Conservation (phyloP, 805 yeast genomes). For the Cyberlindnera maclurae region DNA sequence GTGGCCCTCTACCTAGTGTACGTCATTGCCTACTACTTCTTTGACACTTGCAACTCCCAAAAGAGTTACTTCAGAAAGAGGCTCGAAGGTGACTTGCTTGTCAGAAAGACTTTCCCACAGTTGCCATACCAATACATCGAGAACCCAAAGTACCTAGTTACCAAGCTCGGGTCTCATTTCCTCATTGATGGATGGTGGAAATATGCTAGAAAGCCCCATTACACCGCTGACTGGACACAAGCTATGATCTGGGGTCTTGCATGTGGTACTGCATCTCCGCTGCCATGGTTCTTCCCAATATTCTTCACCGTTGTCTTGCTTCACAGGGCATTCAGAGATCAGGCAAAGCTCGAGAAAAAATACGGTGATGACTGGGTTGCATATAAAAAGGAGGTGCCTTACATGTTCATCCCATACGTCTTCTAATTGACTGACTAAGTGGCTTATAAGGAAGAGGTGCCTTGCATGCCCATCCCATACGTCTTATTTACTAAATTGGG, state of each 20-base stretch:
- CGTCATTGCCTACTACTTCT: constrained; percentile 76
- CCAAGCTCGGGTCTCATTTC: constrained; percentile 77
- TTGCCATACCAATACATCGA: constrained; percentile 77
- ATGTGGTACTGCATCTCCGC: constrained; percentile 81
- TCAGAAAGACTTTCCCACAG: constrained; percentile 89
- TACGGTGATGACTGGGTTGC: constrained; percentile 93
- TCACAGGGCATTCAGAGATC: constrained; percentile 88
- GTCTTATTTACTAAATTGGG: constrained; percentile 44
- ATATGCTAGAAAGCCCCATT: constrained; percentile 89
- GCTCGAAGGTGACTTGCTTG: constrained; percentile 68
- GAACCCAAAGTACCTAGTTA: constrained; percentile 78
- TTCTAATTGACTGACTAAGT: constrained; percentile 67
- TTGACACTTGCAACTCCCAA: constrained; percentile 93
- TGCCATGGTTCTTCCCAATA: constrained; percentile 94
- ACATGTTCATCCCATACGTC: constrained; percentile 83
- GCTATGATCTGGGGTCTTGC: constrained; percentile 86
- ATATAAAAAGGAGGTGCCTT: constrained; percentile 84
- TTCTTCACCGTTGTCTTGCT: constrained; percentile 82
- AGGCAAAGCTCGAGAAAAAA: constrained; percentile 73
- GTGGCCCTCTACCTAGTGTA: constrained; percentile 47
- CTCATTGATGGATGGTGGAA: constrained; percentile 93
- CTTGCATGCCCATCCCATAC: constrained; percentile 86
- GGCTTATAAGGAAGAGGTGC: constrained; percentile 77
- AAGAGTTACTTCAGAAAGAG: constrained; percentile 85
- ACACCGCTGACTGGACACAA: constrained; percentile 90